phyloP scores from a whole-genome alignment of 2,329 filamentous ascomycete genomes.

The Fusarium penzigii region DNA sequence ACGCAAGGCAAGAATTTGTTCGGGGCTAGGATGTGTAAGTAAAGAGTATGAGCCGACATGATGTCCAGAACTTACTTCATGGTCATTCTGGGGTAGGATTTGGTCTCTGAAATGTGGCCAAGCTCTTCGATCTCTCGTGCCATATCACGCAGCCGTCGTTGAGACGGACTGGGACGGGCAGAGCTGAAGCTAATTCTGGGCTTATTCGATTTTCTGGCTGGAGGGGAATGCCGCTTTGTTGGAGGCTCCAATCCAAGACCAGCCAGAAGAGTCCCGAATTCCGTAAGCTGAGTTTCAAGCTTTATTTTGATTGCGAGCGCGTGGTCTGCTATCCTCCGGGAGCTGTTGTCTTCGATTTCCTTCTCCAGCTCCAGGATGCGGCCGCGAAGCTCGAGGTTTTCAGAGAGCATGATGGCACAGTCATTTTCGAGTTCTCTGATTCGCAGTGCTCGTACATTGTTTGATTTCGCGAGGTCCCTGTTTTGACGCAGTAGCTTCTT shows the following conservation, averaged over 20 bases:
- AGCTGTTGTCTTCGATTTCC: conserved; percentile 62
- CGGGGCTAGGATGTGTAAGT: conserved; percentile 49
- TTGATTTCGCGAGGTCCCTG: conserved; percentile 76
- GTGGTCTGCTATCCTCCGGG: conserved; percentile 63
- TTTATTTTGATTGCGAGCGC: conserved; percentile 69
- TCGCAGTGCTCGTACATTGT: conserved; percentile 74
- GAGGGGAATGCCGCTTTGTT: conserved; percentile 47
- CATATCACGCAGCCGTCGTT: conserved; percentile 58
- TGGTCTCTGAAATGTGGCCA: conserved; percentile 67
- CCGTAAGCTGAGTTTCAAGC: conserved; percentile 70
- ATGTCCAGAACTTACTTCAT: conserved; percentile 58
- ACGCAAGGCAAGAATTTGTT: conserved; percentile 63
- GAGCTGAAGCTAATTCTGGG: conserved; percentile 43
- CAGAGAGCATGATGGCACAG: conserved; percentile 71
- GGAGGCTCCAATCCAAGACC: conserved; percentile 64
- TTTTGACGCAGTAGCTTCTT: conserved; percentile 81
- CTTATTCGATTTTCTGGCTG: conserved; percentile 42
- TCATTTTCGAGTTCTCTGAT: conserved; percentile 78
- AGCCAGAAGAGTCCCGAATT: conserved; percentile 68
- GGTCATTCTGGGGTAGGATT: conserved; percentile 65
- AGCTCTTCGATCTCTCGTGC: conserved; percentile 54
- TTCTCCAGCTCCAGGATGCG: conserved; percentile 70
- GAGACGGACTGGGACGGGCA: conserved; percentile 49
- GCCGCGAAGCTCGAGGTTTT: conserved; percentile 73
- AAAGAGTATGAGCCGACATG: background rate